Evolutionary conservation across 179 eudicot genomes (phyloP).

Genomic region (Patellifolia procumbens): DNA sequence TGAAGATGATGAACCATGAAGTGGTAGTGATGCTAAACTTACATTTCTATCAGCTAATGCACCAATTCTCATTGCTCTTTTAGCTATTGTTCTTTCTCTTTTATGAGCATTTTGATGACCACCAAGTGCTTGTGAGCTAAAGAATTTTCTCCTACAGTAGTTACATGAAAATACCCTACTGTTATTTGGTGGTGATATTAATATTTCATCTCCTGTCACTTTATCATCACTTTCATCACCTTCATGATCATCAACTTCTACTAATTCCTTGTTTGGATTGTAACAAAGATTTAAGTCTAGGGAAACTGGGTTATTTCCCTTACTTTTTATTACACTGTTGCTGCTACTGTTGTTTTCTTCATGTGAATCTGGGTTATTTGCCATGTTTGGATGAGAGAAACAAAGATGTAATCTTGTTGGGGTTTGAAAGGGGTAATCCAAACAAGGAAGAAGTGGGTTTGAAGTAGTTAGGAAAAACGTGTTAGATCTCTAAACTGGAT

Average conservation of each 20-base stretch:
- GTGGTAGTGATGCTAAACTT: constrained; percentile 39
- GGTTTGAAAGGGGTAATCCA: not conserved
- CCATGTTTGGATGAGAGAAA: constrained; percentile 15
- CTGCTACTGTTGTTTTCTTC: constrained; percentile 1
- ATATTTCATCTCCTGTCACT: not conserved
- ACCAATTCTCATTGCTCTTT: constrained; percentile 36
- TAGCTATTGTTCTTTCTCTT: constrained; percentile 37
- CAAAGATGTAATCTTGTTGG: not conserved
- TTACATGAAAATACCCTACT: constrained; percentile 35
- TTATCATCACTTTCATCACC: constrained; percentile 9
- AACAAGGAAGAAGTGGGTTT: not conserved
- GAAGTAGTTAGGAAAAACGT: not conserved
- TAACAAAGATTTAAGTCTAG: constrained; percentile 30
- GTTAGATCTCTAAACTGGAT: not conserved
- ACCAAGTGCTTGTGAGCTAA: constrained; percentile 41
- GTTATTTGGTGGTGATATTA: constrained; percentile 13
- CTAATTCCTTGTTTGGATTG: constrained; percentile 7
- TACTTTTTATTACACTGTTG: not conserved
- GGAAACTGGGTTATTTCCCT: not conserved
- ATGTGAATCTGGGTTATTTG: not conserved
- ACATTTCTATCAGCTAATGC: constrained; percentile 33
- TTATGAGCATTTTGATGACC: constrained; percentile 45
- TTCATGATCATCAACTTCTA: no score
- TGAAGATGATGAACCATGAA: constrained; percentile 21
- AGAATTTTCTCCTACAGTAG: constrained; percentile 37